phyloP scores from a whole-genome alignment of 1,284 basidiomycete genomes.

The Vanrija sp. region DNA sequence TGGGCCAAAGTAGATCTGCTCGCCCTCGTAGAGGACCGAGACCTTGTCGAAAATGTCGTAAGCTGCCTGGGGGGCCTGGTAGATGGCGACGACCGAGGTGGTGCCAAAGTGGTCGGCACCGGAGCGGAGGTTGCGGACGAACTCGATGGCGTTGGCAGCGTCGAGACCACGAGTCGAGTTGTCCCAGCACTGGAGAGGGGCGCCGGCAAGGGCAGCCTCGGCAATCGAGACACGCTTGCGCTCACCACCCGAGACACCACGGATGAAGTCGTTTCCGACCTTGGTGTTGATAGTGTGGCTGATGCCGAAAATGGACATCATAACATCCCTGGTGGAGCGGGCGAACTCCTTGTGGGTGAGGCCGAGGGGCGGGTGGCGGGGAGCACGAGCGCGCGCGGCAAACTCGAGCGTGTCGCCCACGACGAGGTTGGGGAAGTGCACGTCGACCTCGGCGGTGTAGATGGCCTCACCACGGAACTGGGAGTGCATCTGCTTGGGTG shows the following conservation, averaged over 20 bases:
- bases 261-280: slow-evolving; percentile 50
- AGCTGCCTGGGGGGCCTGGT: slow-evolving; percentile 53
- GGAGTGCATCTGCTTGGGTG: slow-evolving; percentile 44
- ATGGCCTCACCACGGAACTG: slow-evolving; percentile 51
- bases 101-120: slow-evolving; percentile 51
- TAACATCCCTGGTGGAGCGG: slow-evolving; percentile 49
- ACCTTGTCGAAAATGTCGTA: slow-evolving; percentile 65
- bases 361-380: slow-evolving; percentile 49
- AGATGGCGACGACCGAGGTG: slow-evolving; percentile 49
- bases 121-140: slow-evolving; percentile 54
- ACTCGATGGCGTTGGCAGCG: slow-evolving; percentile 56
- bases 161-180: slow-evolving; percentile 57
- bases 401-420: slow-evolving; percentile 51
- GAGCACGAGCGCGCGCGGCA: slow-evolving; percentile 39
- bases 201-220: slow-evolving; percentile 48
- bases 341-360: slow-evolving; percentile 47
- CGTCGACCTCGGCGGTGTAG: slow-evolving; percentile 53
- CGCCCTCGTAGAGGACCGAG: slow-evolving; percentile 72
- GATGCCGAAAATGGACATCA: slow-evolving; percentile 56
- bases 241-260: slow-evolving; percentile 56
- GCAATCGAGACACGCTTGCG: slow-evolving; percentile 56
- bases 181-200: slow-evolving; percentile 51
- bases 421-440: slow-evolving; percentile 55
- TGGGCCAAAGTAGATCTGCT: slow-evolving; percentile 76
- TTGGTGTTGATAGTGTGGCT: slow-evolving; percentile 53